Evolutionary conservation across 2,329 filamentous ascomycete genomes (phyloP).

Genomic region (Tolypocladium inflatum): DNA sequence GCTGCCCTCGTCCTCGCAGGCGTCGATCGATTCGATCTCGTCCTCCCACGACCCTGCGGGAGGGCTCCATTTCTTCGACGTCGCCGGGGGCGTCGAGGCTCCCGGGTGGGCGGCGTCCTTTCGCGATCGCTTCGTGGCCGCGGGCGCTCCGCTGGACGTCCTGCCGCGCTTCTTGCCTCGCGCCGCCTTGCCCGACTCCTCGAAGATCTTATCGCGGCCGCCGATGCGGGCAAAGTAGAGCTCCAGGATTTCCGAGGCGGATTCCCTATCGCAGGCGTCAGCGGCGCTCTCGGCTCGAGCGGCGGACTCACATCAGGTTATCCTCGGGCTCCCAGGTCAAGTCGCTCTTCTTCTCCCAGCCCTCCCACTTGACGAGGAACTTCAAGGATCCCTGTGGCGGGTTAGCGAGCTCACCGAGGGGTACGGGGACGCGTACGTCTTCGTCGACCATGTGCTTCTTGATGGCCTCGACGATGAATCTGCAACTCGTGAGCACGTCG

Average conservation of each 20-base stretch:
- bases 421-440: constrained; percentile 28
- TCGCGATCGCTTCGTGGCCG: constrained; percentile 33
- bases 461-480: constrained; percentile 69
- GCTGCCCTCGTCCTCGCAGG: constrained; percentile 55
- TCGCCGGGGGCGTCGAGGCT: constrained; percentile 37
- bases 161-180: constrained; percentile 51
- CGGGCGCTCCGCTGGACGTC: constrained; percentile 27
- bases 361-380: constrained; percentile 75
- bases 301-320: constrained; percentile 33
- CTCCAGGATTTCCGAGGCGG: constrained; percentile 49
- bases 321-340: constrained; percentile 72
- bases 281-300: not conserved
- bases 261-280: constrained; percentile 31
- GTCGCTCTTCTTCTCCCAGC: constrained; percentile 60
- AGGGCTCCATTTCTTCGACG: constrained; percentile 48
- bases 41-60: constrained; percentile 72
- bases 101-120: constrained; percentile 40
- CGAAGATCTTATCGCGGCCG: constrained; percentile 47
- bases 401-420: not conserved
- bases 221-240: constrained; percentile 56
- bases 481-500: constrained; percentile 18
- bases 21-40: constrained; percentile 59
- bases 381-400: constrained; percentile 36
- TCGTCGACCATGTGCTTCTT: constrained; percentile 52
- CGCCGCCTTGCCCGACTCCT: constrained; percentile 37